These are phyloP conservation scores for Phoma sp. DNA, from an alignment of 2,329 filamentous ascomycete genomes.

Conservation along the genomic window DNA sequence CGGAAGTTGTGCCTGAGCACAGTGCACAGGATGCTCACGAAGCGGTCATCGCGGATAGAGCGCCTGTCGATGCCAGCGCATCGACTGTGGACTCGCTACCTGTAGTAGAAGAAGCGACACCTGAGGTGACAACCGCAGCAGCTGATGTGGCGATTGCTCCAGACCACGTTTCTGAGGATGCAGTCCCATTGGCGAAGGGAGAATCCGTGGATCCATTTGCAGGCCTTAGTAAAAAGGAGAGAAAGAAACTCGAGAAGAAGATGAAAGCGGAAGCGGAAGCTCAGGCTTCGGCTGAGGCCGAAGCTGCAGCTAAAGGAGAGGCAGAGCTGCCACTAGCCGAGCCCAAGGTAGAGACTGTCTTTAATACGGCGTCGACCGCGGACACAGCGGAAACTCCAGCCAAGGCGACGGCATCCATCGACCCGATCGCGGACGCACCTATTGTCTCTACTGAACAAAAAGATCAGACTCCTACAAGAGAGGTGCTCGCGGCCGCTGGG, in stretches of 20 bases:
- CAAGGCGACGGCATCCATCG: background rate
- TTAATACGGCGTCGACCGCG: too few species aligned
- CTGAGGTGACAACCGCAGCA: background rate
- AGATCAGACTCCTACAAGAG: background rate
- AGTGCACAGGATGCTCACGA: background rate
- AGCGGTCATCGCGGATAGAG: background rate
- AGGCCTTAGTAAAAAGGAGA: constrained; percentile 36
- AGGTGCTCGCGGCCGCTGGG: background rate
- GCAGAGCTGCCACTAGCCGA: background rate
- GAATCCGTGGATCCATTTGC: constrained; percentile 35
- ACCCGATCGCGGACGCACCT: background rate
- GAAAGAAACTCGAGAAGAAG: constrained; percentile 40
- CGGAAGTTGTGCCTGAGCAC: background rate
- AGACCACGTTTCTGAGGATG: background rate
- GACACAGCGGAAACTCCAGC: background rate
- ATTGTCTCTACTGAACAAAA: too few species aligned
- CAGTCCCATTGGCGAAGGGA: background rate
- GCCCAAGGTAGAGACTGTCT: background rate
- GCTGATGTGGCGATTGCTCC: background rate
- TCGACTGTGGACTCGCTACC: background rate
- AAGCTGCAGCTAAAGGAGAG: constrained; percentile 21
- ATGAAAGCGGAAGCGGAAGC: constrained; percentile 41
- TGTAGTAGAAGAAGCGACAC: background rate
- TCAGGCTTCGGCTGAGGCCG: constrained; percentile 28
- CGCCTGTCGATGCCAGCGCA: too few species aligned